phyloP scores from a whole-genome alignment of 2,329 filamentous ascomycete species.

The Pseudogymnoascus sp. region DNA sequence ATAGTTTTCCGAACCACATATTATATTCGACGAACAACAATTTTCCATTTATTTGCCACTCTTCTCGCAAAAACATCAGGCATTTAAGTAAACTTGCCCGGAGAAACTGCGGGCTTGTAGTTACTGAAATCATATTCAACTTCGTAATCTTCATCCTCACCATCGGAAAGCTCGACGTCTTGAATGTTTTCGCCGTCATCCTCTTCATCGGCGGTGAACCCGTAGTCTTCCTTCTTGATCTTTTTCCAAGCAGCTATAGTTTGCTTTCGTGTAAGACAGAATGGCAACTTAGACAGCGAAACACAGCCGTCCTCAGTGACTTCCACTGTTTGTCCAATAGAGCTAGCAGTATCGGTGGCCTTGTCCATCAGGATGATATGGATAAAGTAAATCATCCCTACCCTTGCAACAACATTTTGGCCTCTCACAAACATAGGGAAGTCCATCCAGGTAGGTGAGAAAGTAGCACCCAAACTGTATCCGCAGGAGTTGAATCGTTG shows the following conservation, averaged over 20 bases:
- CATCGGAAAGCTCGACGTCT: conserved; percentile 30
- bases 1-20: not conserved
- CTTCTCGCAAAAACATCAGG: not conserved
- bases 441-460: conserved; percentile 24
- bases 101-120: conserved; percentile 17
- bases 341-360: conserved; percentile 30
- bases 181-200: conserved; percentile 30
- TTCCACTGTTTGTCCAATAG: conserved; percentile 27
- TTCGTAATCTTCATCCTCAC: conserved; percentile 29
- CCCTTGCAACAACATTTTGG: conserved; percentile 20
- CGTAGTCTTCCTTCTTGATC: conserved; percentile 29
- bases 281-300: conserved; percentile 29
- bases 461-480: conserved; percentile 28
- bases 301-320: conserved; percentile 29
- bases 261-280: conserved; percentile 29
- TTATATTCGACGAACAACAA: not conserved
- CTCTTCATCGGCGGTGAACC: conserved; percentile 27
- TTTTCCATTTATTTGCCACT: not conserved
- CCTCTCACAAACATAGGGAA: conserved; percentile 20
- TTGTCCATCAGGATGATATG: conserved; percentile 32
- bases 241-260: conserved; percentile 32
- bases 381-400: conserved; percentile 31
- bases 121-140: conserved; percentile 32
- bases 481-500: conserved; percentile 28
- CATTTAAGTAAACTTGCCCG: not conserved